Conservation (phyloP, 2,329 filamentous ascomycete genomes). For the Sporothrix dimorphospora region DNA sequence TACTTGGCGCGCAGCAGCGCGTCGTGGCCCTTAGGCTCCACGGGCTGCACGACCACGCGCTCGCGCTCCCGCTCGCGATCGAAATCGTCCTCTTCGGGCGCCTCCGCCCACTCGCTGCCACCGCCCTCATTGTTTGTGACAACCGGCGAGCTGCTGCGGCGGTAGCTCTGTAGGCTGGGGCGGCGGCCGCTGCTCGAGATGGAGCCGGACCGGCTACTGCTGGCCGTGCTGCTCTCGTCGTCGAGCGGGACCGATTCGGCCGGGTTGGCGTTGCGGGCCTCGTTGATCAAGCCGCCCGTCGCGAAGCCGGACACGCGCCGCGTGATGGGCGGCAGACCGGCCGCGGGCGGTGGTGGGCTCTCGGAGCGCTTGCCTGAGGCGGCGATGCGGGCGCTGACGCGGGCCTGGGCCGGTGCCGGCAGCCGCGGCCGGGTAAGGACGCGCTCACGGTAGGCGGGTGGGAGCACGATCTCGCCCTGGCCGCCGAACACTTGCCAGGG, state of each 20-base stretch:
- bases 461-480: slow-evolving; percentile 54
- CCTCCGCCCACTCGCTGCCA: slow-evolving; percentile 17
- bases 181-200: slow-evolving; percentile 29
- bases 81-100: slow-evolving; percentile 23
- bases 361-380: slow-evolving; percentile 40
- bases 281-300: slow-evolving; percentile 52
- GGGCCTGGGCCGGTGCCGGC: slow-evolving; percentile 69
- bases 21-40: slow-evolving; percentile 49
- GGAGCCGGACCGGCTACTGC: slow-evolving; percentile 30
- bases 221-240: slow-evolving; percentile 24
- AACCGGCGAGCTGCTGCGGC: slow-evolving; percentile 19
- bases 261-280: slow-evolving; percentile 53
- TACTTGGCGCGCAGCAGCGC: slow-evolving; percentile 59
- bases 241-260: slow-evolving; percentile 27
- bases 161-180: background rate
- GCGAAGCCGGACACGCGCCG: slow-evolving; percentile 53
- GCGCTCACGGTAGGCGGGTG: slow-evolving; percentile 58
- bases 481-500: slow-evolving; percentile 37
- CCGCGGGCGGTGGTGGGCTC: slow-evolving; percentile 45
- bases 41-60: slow-evolving; percentile 45
- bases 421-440: slow-evolving; percentile 70
- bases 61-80: slow-evolving; percentile 34
- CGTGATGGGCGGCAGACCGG: slow-evolving; percentile 49
- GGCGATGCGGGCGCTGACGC: slow-evolving; percentile 51
- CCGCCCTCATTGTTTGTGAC: background rate